Evolutionary conservation across 1,284 basidiomycete species (phyloP).

Genomic region (Tremellales sp.): DNA sequence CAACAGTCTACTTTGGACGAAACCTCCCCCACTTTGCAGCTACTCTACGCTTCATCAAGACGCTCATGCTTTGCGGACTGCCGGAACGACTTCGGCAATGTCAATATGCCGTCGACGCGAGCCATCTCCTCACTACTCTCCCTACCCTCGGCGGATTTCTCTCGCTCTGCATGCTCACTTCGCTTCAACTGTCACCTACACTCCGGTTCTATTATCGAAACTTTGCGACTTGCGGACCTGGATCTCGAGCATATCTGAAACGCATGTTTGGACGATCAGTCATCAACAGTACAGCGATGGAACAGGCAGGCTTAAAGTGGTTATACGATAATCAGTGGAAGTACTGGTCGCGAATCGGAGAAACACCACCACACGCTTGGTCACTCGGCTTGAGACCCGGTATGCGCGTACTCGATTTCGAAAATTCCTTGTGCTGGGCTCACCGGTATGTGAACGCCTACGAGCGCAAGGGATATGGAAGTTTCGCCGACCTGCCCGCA

Average conservation of each 20-base stretch:
- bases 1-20: slow-evolving; percentile 24
- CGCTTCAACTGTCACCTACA: slow-evolving; percentile 19
- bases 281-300: slow-evolving; percentile 24
- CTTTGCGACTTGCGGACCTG: slow-evolving; percentile 34
- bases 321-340: slow-evolving; percentile 31
- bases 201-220: slow-evolving; percentile 22
- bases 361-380: slow-evolving; percentile 27
- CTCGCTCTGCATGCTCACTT: slow-evolving; percentile 22
- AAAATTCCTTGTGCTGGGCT: slow-evolving; percentile 35
- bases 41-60: slow-evolving; percentile 21
- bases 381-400: slow-evolving; percentile 24
- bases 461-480: slow-evolving; percentile 2
- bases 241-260: slow-evolving; percentile 16
- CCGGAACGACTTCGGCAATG: slow-evolving; percentile 14
- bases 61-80: slow-evolving; percentile 23
- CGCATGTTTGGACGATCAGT: slow-evolving; percentile 22
- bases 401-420: slow-evolving; percentile 30
- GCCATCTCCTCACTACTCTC: slow-evolving; percentile 18
- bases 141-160: slow-evolving; percentile 31
- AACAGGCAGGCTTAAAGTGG: slow-evolving; percentile 31
- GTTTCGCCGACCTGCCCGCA: slow-evolving; percentile 10
- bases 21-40: slow-evolving; percentile 24
- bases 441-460: slow-evolving; percentile 27
- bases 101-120: slow-evolving; percentile 30
- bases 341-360: slow-evolving; percentile 25